Evolutionary conservation across 2,329 filamentous ascomycete species (phyloP), one percentile per base, ranked within the genome.

Genomic region (Apiospora arundinis): DNA sequence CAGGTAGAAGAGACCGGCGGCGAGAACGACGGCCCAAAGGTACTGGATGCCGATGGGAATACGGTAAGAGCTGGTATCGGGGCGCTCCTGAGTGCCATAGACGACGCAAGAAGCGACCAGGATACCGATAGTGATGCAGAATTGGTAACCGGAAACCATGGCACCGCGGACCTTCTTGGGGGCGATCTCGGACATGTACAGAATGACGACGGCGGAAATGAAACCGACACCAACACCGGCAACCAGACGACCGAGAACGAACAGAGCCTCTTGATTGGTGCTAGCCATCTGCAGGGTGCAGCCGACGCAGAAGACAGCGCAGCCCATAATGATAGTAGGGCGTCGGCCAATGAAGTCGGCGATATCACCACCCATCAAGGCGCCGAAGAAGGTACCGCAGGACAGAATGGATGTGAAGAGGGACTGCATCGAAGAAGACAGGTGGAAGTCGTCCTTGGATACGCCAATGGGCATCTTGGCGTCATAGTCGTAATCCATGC

Each of bases 81-180:
- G 81, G 72, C 87, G 85, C 74, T 88, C 78, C 77, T 92, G 82
- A n/a, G 89, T 92, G 25, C 82, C 87, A 78, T 93, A 93, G 77
- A 89, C 87, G 72, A 94, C 91, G 73, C 91, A 91, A 12, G 91
- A 87, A 65, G 92, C 92, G 71, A 94, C 81, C 76, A 94, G 84
- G 73, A 94, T 85, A 79, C 92, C 92, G 73, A 94, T 87, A 67
- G 92, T 94, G 81, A 94, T 91, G 80, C 89, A 92, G 84, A 94
- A 93, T 81, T 94, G 92, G 82, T 94, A 94, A 2, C 91, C 91
- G 1, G 91, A 89, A 12, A 95, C 92, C 72, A 94, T 86, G 70
- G 92, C 91, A 77, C 92, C 92, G 77, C 92, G 90, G 71, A 93
- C 88, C 77, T 89, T 91, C 80, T 85, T 86, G 45, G 90, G 89